Conservation (phyloP, 192 early-diverging fungal genomes). For the Neocallimastix lanati region DNA sequence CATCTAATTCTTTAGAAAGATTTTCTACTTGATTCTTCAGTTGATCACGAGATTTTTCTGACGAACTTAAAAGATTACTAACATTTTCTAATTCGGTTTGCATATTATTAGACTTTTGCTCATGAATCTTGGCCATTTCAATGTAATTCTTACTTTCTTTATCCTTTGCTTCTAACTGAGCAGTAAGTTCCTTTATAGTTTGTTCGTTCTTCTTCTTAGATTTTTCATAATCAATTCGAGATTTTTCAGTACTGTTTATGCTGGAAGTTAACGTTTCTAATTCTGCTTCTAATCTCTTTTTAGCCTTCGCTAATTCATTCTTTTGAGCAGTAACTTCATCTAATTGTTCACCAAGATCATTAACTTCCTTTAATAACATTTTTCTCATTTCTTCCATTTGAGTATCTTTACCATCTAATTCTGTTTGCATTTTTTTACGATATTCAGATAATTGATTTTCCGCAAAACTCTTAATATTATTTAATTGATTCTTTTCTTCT, state of each 20-base stretch:
- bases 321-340: slow-evolving; percentile 20
- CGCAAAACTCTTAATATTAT: background rate
- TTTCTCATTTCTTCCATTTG: slow-evolving; percentile 58
- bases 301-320: slow-evolving; percentile 36
- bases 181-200: slow-evolving; percentile 24
- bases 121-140: slow-evolving; percentile 50
- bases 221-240: slow-evolving; percentile 43
- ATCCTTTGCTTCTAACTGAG: slow-evolving; percentile 41
- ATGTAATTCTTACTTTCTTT: slow-evolving; percentile 41
- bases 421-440: slow-evolving; percentile 38
- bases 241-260: slow-evolving; percentile 37
- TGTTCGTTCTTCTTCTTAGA: slow-evolving; percentile 35
- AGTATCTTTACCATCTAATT: slow-evolving; percentile 36
- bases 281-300: slow-evolving; percentile 38
- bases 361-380: slow-evolving; percentile 43
- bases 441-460: slow-evolving; percentile 52
- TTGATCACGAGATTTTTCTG: slow-evolving; percentile 39
- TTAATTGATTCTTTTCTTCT: slow-evolving; percentile 25
- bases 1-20: slow-evolving; percentile 46
- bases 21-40: slow-evolving; percentile 49
- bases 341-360: slow-evolving; percentile 30
- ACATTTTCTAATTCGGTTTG: slow-evolving; percentile 42
- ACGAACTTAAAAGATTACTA: slow-evolving; percentile 31
- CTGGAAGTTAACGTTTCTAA: slow-evolving; percentile 30
- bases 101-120: slow-evolving; percentile 46